Percentiles rank a stretch among this genome's conserved stretches.
phyloP scores from a whole-genome alignment of 2,329 filamentous ascomycete genomes.

The Trichothecium sympodiale region DNA sequence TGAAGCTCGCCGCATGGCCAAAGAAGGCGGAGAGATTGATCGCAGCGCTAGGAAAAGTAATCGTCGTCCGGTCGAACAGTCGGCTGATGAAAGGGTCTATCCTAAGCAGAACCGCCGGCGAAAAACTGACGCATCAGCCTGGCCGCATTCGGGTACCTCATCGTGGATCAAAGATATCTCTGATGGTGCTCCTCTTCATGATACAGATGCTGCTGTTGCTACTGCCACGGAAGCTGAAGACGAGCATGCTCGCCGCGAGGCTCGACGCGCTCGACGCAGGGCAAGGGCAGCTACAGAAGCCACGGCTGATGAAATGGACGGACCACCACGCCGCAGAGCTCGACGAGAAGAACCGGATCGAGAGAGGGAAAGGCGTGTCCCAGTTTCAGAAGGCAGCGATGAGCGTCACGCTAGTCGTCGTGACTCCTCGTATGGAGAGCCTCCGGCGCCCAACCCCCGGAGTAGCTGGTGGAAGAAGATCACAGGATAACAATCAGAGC shows the following conservation, averaged over 20 bases:
- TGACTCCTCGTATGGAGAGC: conserved; percentile 28
- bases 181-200: conserved; percentile 46
- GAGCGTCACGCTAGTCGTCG: conserved; percentile 31
- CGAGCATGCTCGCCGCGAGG: conserved; percentile 38
- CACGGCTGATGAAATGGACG: conserved; percentile 30
- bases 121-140: conserved; percentile 26
- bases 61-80: conserved; percentile 22
- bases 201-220: conserved; percentile 17
- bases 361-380: conserved; percentile 15
- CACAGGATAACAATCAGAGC: conserved; percentile 21
- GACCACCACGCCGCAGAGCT: conserved; percentile 26
- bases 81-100: conserved; percentile 34
- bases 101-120: conserved; percentile 26
- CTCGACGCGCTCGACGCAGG: conserved; percentile 32
- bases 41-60: conserved; percentile 15
- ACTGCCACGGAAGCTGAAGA: conserved; percentile 23
- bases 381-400: conserved; percentile 30
- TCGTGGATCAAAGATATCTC: conserved; percentile 57
- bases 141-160: conserved; percentile 53
- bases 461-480: conserved; percentile 52
- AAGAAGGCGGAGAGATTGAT: conserved; percentile 21
- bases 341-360: conserved; percentile 32
- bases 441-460: conserved; percentile 28
- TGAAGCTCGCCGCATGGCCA: conserved; percentile 37
- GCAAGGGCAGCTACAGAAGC: conserved; percentile 28